phyloP scores from a whole-genome alignment of 768 basidiomycete genomes.

The Paxillus rubicundulus region DNA sequence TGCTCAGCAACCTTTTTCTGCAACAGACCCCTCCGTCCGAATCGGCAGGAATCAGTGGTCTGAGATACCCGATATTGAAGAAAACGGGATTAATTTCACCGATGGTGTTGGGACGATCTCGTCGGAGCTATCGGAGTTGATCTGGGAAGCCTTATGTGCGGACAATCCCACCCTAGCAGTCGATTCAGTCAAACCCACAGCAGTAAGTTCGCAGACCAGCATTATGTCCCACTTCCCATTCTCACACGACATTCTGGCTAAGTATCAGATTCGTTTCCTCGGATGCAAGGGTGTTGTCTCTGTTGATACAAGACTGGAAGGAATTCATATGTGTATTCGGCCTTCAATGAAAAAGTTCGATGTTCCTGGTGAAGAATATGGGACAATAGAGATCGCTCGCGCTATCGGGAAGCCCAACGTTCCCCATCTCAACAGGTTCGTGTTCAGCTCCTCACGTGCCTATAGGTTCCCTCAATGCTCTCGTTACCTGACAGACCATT shows the following conservation, averaged over 20 bases:
- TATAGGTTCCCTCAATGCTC: neutral
- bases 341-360: slow-evolving; percentile 76
- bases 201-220: slow-evolving; percentile 42
- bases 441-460: slow-evolving; percentile 19
- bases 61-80: slow-evolving; percentile 54
- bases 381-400: slow-evolving; percentile 72
- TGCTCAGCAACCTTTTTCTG: slow-evolving; percentile 68
- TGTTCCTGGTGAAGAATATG: slow-evolving; percentile 43
- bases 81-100: slow-evolving; percentile 50
- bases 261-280: slow-evolving; percentile 81
- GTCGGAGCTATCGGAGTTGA: slow-evolving; percentile 48
- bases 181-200: slow-evolving; percentile 50
- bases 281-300: slow-evolving; percentile 82
- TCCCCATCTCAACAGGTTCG: slow-evolving; percentile 75
- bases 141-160: slow-evolving; percentile 56
- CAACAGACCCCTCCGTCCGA: slow-evolving; percentile 69
- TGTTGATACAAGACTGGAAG: slow-evolving; percentile 53
- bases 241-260: neutral
- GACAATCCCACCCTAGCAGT: slow-evolving; percentile 36
- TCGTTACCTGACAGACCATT: slow-evolving; percentile 48
- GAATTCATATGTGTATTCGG: slow-evolving; percentile 67
- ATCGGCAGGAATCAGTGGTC: slow-evolving; percentile 61
- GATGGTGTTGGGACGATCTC: slow-evolving; percentile 85
- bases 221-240: neutral
- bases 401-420: slow-evolving; percentile 57